A percentile compares a stretch with the other conserved stretches of the same genome.
These are phyloP conservation scores for Waltergamsia citrina DNA, from an alignment of 2,329 filamentous ascomycete genomes.

Conservation along the genomic window DNA sequence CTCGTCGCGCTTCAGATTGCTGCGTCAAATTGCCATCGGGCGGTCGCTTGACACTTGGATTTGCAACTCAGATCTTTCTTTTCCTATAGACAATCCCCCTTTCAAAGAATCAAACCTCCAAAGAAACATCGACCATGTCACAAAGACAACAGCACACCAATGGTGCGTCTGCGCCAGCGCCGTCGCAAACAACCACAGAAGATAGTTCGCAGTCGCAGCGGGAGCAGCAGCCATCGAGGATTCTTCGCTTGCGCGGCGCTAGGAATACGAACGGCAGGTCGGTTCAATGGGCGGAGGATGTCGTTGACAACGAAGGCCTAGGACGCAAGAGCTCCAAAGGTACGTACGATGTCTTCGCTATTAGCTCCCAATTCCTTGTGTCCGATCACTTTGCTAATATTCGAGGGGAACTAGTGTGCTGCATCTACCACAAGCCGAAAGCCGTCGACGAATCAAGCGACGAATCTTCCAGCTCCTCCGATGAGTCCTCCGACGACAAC, in stretches of 20 bases:
- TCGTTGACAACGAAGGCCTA: constrained; percentile 91
- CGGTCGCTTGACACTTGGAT: too few relatives aligned
- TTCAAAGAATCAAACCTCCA: background rate
- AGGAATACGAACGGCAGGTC: constrained; percentile 40
- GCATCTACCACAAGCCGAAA: constrained; percentile 88
- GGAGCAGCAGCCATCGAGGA: constrained; percentile 20
- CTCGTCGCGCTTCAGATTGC: too few relatives aligned
- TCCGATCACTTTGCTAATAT: too few relatives aligned
- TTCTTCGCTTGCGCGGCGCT: constrained; percentile 43
- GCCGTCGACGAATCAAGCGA: constrained; percentile 74
- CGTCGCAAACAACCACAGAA: constrained; percentile 23
- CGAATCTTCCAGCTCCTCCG: constrained; percentile 48
- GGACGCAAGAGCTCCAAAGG: constrained; percentile 93
- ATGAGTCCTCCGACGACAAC: constrained; percentile 31
- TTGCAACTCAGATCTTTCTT: too few relatives aligned
- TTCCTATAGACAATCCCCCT: too few relatives aligned
- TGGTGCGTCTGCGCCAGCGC: constrained; percentile 15
- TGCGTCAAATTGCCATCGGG: too few relatives aligned
- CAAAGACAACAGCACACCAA: constrained; percentile 16
- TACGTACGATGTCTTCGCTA: constrained; percentile 25
- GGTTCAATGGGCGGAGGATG: constrained; percentile 88
- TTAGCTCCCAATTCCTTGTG: too few relatives aligned
- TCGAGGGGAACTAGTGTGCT: constrained; percentile 75
- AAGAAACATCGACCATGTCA: constrained; percentile 14
- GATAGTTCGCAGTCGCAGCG: constrained; percentile 15